A percentile compares a stretch with the other conserved stretches of the same genome.
phyloP scores from a whole-genome alignment of 148 eudicot species.

The Chenopodium suecicum region DNA sequence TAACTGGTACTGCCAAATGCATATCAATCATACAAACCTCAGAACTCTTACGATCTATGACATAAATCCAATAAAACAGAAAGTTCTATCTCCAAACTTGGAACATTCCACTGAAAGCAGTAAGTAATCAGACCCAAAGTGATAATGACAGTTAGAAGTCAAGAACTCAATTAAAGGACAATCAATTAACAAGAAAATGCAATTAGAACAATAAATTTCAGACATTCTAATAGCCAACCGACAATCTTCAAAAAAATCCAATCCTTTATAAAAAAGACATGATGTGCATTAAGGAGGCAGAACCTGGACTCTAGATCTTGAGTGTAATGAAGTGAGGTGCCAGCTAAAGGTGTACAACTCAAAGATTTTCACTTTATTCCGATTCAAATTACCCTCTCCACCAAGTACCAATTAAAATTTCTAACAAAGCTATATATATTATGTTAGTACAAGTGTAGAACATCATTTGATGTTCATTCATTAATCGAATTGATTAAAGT shows the following conservation, averaged over 20 bases:
- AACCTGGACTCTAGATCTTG: neutral
- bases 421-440: too few relatives aligned
- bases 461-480: too few relatives aligned
- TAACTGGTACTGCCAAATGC: too few relatives aligned
- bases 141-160: neutral
- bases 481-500: too few relatives aligned
- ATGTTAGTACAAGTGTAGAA: too few relatives aligned
- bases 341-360: neutral
- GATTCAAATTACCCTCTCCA: too few relatives aligned
- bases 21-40: too few relatives aligned
- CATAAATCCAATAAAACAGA: too few relatives aligned
- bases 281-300: neutral
- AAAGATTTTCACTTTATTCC: neutral
- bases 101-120: constrained; percentile 56
- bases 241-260: neutral
- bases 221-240: neutral
- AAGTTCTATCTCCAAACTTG: constrained; percentile 55
- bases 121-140: neutral
- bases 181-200: neutral
- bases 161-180: neutral
- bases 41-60: too few relatives aligned
- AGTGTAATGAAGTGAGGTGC: neutral
- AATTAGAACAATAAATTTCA: neutral
- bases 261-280: neutral
- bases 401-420: too few relatives aligned